phyloP scores from a whole-genome alignment of 1,284 basidiomycete genomes.

The Ganoderma multipileum region DNA sequence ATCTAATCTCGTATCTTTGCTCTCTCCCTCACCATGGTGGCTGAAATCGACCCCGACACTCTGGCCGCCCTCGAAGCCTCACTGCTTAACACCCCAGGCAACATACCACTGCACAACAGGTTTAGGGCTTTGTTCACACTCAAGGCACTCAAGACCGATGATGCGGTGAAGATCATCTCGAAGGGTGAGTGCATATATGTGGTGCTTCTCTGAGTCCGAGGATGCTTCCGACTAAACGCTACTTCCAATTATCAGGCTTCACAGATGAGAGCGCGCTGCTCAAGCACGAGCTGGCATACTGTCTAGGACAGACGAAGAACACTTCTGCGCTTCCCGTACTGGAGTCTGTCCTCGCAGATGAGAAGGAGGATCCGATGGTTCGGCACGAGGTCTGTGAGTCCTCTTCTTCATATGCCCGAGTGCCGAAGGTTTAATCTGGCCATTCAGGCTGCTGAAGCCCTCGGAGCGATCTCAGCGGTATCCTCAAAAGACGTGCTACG shows the following conservation, averaged over 20 bases:
- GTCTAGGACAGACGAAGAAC: slow-evolving; percentile 91
- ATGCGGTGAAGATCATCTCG: slow-evolving; percentile 86
- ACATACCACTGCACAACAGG: slow-evolving; percentile 84
- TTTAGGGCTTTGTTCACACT: slow-evolving; percentile 95
- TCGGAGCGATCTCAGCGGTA: slow-evolving; percentile 89
- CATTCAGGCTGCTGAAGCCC: slow-evolving; percentile 91
- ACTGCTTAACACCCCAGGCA: slow-evolving; percentile 80
- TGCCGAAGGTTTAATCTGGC: background rate
- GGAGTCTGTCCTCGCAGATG: slow-evolving; percentile 76
- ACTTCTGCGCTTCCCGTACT: slow-evolving; percentile 81
- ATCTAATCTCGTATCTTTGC: slow-evolving; percentile 38
- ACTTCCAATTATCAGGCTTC: slow-evolving; percentile 66
- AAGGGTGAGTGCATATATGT: slow-evolving; percentile 58
- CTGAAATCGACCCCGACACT: slow-evolving; percentile 36
- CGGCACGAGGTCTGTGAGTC: slow-evolving; percentile 82
- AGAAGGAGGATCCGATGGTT: slow-evolving; percentile 93
- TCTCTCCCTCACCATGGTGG: slow-evolving; percentile 36
- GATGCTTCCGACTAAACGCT: background rate
- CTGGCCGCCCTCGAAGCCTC: slow-evolving; percentile 63
- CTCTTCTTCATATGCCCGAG: background rate
- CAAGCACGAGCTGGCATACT: slow-evolving; percentile 98
- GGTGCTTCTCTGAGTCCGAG: background rate
- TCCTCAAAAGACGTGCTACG: slow-evolving; percentile 76
- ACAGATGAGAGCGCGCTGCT: slow-evolving; percentile 88
- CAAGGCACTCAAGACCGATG: slow-evolving; percentile 84